A percentile compares a stretch with the other conserved stretches of the same genome.
These are phyloP conservation scores for Pichia kluyveri DNA, from an alignment of 805 yeast genomes.

Conservation along the genomic window DNA sequence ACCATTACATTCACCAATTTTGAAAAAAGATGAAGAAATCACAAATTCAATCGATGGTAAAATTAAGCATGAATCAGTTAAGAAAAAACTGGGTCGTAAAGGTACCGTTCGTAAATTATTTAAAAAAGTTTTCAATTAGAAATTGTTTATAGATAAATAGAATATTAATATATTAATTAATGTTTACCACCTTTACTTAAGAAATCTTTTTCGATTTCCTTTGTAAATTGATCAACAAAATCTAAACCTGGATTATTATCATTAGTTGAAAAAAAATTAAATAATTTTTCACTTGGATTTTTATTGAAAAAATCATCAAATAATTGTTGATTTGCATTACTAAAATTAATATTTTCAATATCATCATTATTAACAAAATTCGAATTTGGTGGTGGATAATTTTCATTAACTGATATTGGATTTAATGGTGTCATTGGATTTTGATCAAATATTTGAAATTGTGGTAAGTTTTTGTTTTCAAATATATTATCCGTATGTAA, in stretches of 20 bases:
- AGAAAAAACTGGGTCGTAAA: not conserved
- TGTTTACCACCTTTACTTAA: conserved; percentile 23
- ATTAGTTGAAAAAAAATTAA: conserved; percentile 42
- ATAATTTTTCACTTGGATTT: conserved; percentile 29
- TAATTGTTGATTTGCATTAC: conserved; percentile 19
- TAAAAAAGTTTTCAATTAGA: conserved; percentile 6
- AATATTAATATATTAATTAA: not conserved
- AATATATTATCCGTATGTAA: no score
- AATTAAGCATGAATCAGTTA: not conserved
- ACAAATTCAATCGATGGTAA: not conserved
- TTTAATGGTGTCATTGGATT: no score
- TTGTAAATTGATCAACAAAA: conserved; percentile 72
- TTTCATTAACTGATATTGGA: not conserved
- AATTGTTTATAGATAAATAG: no score
- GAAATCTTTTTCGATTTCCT: conserved; percentile 64
- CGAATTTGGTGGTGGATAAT: not conserved
- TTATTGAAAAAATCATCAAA: conserved; percentile 26
- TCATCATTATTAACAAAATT: not conserved
- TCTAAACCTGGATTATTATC: conserved; percentile 42
- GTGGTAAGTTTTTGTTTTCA: not conserved
- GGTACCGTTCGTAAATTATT: conserved; percentile 4
- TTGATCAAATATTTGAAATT: no score
- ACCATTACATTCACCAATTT: not conserved
- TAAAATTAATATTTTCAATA: conserved; percentile 6
- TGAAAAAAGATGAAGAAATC: not conserved